phyloP scores from a whole-genome alignment of 768 basidiomycete genomes.

The Hortiboletus campestris region DNA sequence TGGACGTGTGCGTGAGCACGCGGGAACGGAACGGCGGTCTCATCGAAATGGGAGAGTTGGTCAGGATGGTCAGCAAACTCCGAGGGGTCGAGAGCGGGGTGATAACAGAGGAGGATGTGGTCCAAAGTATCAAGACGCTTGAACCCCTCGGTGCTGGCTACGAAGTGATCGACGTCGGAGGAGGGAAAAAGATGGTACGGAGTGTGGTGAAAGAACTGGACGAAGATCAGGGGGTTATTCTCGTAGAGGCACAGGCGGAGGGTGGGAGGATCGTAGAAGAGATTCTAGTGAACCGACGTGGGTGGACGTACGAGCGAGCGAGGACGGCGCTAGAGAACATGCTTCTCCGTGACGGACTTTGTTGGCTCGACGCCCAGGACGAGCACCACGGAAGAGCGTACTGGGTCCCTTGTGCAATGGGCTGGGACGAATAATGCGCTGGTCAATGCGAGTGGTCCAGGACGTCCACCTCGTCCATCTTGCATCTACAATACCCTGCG shows the following conservation, averaged over 20 bases:
- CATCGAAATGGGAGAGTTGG: conserved; percentile 83
- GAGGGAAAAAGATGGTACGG: conserved; percentile 72
- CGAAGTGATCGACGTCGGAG: conserved; percentile 73
- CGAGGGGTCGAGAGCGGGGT: conserved; percentile 65
- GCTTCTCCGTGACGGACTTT: conserved; percentile 85
- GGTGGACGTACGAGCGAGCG: conserved; percentile 80
- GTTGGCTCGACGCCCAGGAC: conserved; percentile 94
- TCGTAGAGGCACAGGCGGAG: conserved; percentile 67
- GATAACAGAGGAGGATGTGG: conserved; percentile 84
- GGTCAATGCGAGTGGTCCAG: too few relatives aligned
- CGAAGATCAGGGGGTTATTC: conserved; percentile 80
- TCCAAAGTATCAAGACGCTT: conserved; percentile 81
- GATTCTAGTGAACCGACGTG: conserved; percentile 53
- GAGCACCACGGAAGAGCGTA: conserved; percentile 62
- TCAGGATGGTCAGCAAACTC: conserved; percentile 73
- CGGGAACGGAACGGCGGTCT: conserved; percentile 89
- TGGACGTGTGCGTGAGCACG: conserved; percentile 87
- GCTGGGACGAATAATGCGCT: conserved; percentile 61
- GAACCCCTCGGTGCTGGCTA: conserved; percentile 92
- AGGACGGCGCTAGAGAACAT: conserved; percentile 83
- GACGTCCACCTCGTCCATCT: too few relatives aligned
- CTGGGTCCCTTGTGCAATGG: conserved; percentile 88
- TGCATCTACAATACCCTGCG: too few relatives aligned
- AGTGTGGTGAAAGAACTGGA: conserved; percentile 91
- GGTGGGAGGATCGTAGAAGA: conserved; percentile 72